phyloP scores from a whole-genome alignment of 306 rosid species.

The Dicorynia guianensis region DNA sequence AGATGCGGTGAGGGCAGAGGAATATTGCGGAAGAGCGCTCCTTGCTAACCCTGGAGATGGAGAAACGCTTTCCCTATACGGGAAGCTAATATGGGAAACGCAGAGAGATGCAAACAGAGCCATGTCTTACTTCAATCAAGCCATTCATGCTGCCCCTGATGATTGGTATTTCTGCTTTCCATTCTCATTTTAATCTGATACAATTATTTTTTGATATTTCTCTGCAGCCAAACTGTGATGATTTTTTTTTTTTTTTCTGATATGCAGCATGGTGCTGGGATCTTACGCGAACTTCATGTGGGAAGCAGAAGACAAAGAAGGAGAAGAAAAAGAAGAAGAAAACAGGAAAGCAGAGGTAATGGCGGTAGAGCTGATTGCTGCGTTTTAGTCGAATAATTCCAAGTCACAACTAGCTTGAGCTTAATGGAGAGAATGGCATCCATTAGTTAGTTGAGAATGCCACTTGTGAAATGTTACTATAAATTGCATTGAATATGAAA shows the following conservation, averaged over 20 bases:
- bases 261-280: conserved; percentile 72
- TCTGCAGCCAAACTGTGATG: neutral
- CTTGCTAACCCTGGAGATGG: conserved; percentile 77
- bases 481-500: conserved; percentile 35
- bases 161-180: conserved; percentile 56
- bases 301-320: conserved; percentile 69
- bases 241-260: neutral
- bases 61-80: conserved; percentile 75
- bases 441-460: conserved; percentile 6
- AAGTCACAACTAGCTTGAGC: neutral
- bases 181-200: neutral
- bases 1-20: conserved; percentile 71
- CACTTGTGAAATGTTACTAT: conserved; percentile 16
- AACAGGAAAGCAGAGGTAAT: conserved; percentile 19
- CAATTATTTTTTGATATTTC: neutral
- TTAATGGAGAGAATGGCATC: no score
- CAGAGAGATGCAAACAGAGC: conserved; percentile 70
- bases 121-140: conserved; percentile 70
- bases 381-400: conserved; percentile 32
- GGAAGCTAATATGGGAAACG: conserved; percentile 79
- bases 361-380: conserved; percentile 45
- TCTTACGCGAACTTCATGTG: conserved; percentile 74
- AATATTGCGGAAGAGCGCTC: conserved; percentile 82
- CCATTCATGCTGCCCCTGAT: conserved; percentile 66
- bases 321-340: conserved; percentile 24